Base-by-base conservation (phyloP, 1,284 basidiomycete species). In the Boletus austroedulis region DNA sequence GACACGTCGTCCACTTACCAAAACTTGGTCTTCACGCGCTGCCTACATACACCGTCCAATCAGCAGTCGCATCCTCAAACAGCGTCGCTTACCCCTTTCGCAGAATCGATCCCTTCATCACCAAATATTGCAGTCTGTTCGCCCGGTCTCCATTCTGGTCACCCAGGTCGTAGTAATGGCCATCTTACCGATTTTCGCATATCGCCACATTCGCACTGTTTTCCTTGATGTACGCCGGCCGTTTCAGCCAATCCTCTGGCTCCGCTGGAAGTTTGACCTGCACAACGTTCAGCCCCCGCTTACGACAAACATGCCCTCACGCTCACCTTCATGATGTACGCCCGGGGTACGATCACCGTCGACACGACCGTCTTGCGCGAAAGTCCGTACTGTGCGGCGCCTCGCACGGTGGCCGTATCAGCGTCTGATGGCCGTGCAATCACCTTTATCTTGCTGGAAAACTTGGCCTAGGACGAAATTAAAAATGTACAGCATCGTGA, bases 311-410 rank as follows among this genome's bases (percentile, higher is more conserved):
- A 49, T 53, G 19, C 38, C 9, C 32, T 49, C 45, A 50, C 26
- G 54, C 76, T 56, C 64, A 86, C 89, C 78, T 89, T 90, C 87
- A 93, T 91, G 62, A 91, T 83, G 68, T 92, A 93, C 23, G 88
- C 86, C 57, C 86, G 80, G 32, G 91, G 90, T 23, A 83, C 84
- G 56, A 93, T 88, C 44, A 92, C 82, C 53, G 84, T 89, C 19
- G 88, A 89, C 7, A 92, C 90, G 21, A 92, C 78, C 38, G 83
- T 77, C 64, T 84, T 79, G 50, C 83, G 81, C 26, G 89, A 86
- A 24, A 93, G 78, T n/a, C 90, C 91, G 72, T 92, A 93, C 68
- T 85, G 82, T 47, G 91, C 91, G 15, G 89, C 90, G 41, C 90
- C 91, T 54, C 90, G 85, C 56, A 89, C 75, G 7, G 90, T 92